Percentiles rank a stretch among this genome's conserved stretches.
Evolutionary conservation across 768 basidiomycete species (phyloP).

Genomic region (Boletus pseudopeckii): DNA sequence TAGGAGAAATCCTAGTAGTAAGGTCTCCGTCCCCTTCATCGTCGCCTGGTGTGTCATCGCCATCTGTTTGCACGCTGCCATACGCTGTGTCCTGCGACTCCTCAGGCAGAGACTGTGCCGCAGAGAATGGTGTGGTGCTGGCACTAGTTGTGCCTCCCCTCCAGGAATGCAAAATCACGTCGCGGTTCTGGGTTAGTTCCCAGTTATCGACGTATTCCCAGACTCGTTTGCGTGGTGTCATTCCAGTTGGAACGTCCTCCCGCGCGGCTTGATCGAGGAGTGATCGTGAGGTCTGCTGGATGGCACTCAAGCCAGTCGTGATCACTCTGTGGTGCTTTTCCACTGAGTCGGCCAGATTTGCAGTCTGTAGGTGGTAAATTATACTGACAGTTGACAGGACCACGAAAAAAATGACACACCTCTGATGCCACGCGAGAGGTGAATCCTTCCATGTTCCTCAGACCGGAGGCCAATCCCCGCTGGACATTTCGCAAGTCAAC

Average conservation of each 20-base stretch:
- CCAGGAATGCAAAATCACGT: slow-evolving; percentile 54
- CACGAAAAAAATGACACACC: slow-evolving; percentile 35
- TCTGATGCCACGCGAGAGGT: slow-evolving; percentile 45
- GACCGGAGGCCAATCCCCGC: slow-evolving; percentile 47
- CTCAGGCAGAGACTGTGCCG: slow-evolving; percentile 35
- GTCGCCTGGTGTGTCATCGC: slow-evolving; percentile 20
- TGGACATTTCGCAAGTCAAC: slow-evolving; percentile 51
- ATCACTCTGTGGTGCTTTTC: slow-evolving; percentile 45
- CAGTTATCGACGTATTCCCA: slow-evolving; percentile 72
- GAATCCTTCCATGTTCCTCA: slow-evolving; percentile 45
- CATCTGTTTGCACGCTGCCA: slow-evolving; percentile 17
- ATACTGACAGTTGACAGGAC: not conserved
- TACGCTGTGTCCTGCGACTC: slow-evolving; percentile 19
- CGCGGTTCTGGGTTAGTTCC: slow-evolving; percentile 64
- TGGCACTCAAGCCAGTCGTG: slow-evolving; percentile 40
- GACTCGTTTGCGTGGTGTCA: slow-evolving; percentile 71
- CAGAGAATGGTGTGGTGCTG: slow-evolving; percentile 38
- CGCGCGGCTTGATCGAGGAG: slow-evolving; percentile 56
- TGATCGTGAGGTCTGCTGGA: slow-evolving; percentile 49
- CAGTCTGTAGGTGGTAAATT: slow-evolving; percentile 33
- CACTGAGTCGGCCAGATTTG: slow-evolving; percentile 38
- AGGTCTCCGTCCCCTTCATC: slow-evolving; percentile 16
- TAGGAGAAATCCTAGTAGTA: slow-evolving; percentile 18
- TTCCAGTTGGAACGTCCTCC: slow-evolving; percentile 66
- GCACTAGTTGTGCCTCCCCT: slow-evolving; percentile 33